Evolutionary conservation across 768 basidiomycete species (phyloP), one percentile per base, ranked within the genome.

Genomic region (Leccinum rimulosum): DNA sequence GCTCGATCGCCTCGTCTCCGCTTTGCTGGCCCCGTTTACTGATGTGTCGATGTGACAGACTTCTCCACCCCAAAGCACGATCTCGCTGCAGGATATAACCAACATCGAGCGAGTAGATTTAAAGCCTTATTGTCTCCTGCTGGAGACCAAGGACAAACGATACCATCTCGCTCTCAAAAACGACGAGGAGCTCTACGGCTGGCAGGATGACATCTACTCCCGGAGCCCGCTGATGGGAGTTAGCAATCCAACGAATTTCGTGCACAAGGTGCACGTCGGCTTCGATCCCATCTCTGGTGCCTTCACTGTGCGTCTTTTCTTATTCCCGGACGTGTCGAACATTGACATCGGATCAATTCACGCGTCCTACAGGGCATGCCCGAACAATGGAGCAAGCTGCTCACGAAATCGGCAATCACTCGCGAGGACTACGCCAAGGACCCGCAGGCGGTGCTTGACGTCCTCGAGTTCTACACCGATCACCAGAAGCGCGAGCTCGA

Each of bases 381-480:
- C 10, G 95, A 97, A 57, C 93, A 96, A 79, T 99, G 96, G 96
- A 91, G 85, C 68, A 92, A 95, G 62, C 81, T 99, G n/a, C 82
- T 99, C 67, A 98, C 93, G 5, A 94, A 95, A 70, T 95, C 93
- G 4, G 95, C 95, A 35, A 97, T 99, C 74, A 99, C 96, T 2
- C 89, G 93, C 56, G 96, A 99, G 75, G 96, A 99, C 74, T 97
- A 98, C 58, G 94, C 92, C 5, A 91, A 91, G 70, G 91, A 99
- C 69, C 96, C 96, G 0, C 96, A 98, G 68, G 96, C 96, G 1
- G 96, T 99, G 14, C 82, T 98, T 17, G 96, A 98, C 61, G 96
- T 97, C 1, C 86, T 99, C 61, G 95, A 98, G 70, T 99, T 98
- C 77, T 99, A 98, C 74, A 98, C 95, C 12, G 94, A 96, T 73